Base-by-base conservation (phyloP, 495 filamentous ascomycete genomes). In the Tuber indicum region DNA sequence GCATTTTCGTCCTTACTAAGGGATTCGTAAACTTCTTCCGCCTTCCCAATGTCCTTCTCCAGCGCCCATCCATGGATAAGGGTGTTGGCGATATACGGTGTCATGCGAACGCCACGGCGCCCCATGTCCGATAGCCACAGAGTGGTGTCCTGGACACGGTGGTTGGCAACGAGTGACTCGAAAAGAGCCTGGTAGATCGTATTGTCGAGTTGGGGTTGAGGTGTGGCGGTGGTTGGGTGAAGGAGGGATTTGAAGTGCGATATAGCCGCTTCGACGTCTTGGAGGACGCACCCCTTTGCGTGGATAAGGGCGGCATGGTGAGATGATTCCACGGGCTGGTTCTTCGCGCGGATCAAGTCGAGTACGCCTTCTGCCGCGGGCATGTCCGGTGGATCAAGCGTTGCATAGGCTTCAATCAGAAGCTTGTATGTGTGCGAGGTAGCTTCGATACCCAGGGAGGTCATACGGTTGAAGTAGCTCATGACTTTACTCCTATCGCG, bases 391-490 rank as follows among this genome's bases (percentile, higher is more conserved):
- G 96, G 94, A 78, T 97, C 95, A 70, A 99, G 89, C 14, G 96
- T 97, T 43, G 96, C 96, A 80, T 99, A 90, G 7, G 96, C 93
- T 81, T 99, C 96, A 76, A 98, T 93, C 43, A 99, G 92, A 39
- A 99, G 92, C 87, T 99, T 99, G 88, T 93, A 98, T 5, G 96
- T 99, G 85, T 99, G 96, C 81, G 91, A 90, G 21, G 96, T 98
- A 1, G 96, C 96, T 76, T 92, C 87, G 84, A 99, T 98, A 75
- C 91, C 90, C 85, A 91, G 93, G 62, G 89, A 86, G 78, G 91
- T 88, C 96, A 99, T 98, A 79, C 95, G 92, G 81, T 96, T 92
- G 84, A 94, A 98, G 87, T 98, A 99, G 39, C 91, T 89, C n/a
- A 98, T 89, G 19, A 97, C 95, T 88, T 98, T 98, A 85, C 86